phyloP scores from a whole-genome alignment of 805 yeast genomes.

The Candida tibetensis region DNA sequence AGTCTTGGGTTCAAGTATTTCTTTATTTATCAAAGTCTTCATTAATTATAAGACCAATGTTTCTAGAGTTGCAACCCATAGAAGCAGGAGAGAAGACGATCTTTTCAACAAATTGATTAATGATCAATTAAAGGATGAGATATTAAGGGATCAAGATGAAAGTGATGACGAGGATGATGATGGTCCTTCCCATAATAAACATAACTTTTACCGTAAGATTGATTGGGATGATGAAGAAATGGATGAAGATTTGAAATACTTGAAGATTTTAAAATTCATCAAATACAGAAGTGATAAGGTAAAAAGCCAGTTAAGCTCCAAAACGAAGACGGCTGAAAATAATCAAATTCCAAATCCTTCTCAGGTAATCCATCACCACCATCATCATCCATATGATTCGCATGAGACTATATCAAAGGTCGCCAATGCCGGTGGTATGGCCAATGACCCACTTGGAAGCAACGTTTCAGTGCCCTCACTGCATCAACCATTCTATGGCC shows the following conservation, averaged over 20 bases:
- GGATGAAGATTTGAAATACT: conserved; percentile 46
- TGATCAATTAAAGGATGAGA: conserved; percentile 39
- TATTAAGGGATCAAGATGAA: conserved; percentile 28
- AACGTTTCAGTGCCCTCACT: neutral
- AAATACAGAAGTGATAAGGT: conserved; percentile 31
- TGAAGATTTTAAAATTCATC: conserved; percentile 40
- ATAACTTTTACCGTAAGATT: conserved; percentile 21
- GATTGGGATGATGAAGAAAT: conserved; percentile 49
- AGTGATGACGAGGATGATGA: conserved; percentile 28
- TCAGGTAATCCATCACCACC: conserved; percentile 8
- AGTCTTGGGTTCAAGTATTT: conserved; percentile 25
- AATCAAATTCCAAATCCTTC: conserved; percentile 7
- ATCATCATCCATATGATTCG: neutral
- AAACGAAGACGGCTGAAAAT: conserved; percentile 4
- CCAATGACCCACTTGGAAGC: neutral
- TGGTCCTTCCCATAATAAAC: conserved; percentile 19
- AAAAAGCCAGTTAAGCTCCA: conserved; percentile 5
- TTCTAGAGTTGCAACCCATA: conserved; percentile 15
- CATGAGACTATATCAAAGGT: neutral
- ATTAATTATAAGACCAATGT: conserved; percentile 36
- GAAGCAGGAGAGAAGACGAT: conserved; percentile 31
- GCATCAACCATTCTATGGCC: neutral
- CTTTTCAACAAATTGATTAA: conserved; percentile 37
- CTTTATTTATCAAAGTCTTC: conserved; percentile 35
- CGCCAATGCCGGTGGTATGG: neutral